phyloP scores from a whole-genome alignment of 164 flowering plant species.

The Nymphaea thermarum region DNA sequence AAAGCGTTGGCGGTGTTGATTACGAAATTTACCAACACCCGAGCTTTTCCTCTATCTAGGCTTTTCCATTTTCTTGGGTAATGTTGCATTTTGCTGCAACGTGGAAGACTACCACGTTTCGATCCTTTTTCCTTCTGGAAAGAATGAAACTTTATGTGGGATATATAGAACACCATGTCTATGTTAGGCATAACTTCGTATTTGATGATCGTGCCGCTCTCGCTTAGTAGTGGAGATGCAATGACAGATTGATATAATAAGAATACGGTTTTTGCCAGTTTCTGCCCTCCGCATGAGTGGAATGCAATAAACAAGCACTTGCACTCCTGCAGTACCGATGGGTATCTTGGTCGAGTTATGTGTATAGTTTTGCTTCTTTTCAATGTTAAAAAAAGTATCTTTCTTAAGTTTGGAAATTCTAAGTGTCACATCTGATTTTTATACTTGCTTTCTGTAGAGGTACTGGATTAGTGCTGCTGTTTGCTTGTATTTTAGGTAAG shows the following conservation, averaged over 20 bases:
- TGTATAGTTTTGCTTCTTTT: not conserved
- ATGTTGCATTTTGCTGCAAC: not conserved
- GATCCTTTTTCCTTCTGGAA: not conserved
- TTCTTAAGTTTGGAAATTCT: not conserved
- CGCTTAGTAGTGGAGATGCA: not conserved
- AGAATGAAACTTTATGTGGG: not conserved
- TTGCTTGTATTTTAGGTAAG: no score
- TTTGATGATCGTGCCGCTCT: not conserved
- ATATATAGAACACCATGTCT: not conserved
- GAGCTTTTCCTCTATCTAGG: not conserved
- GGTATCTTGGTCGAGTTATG: not conserved
- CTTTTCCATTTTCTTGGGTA: not conserved
- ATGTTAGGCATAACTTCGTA: not conserved
- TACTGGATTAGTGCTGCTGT: not conserved
- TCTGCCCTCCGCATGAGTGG: not conserved
- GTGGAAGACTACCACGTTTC: not conserved
- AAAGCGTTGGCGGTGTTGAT: not conserved
- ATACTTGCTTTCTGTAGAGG: not conserved
- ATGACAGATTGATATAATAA: not conserved
- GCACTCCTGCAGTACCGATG: not conserved
- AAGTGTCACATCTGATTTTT: not conserved
- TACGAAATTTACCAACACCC: not conserved
- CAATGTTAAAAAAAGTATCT: not conserved
- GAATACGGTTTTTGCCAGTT: not conserved
- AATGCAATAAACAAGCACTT: not conserved